Evolutionary conservation across 1,284 basidiomycete genomes (phyloP).

Genomic region (Cutaneotrichosporon spelunceum): DNA sequence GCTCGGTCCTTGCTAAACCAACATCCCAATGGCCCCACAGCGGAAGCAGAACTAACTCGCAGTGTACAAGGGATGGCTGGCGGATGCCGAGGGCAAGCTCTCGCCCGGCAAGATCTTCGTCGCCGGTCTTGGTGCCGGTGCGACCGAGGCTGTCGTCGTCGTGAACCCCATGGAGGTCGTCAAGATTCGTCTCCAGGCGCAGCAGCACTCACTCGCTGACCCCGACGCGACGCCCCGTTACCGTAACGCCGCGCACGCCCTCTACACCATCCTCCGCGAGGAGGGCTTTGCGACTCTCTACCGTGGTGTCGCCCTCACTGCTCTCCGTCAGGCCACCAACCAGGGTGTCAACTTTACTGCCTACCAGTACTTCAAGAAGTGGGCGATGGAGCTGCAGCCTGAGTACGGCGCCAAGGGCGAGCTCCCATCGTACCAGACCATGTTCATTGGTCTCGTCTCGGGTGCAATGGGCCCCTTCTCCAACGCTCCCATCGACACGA

Average conservation of each 20-base stretch:
- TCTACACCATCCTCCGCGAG: constrained; percentile 91
- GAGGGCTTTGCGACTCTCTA: constrained; percentile 86
- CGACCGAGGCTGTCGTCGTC: constrained; percentile 88
- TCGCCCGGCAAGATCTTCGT: constrained; percentile 52
- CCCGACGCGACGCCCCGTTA: constrained; percentile 91
- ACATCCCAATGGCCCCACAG: neutral
- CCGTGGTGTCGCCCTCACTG: constrained; percentile 88
- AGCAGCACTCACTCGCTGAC: constrained; percentile 95
- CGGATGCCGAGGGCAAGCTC: constrained; percentile 47
- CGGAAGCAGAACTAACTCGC: constrained; percentile 4
- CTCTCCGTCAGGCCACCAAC: constrained; percentile 94
- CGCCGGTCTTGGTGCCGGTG: constrained; percentile 92
- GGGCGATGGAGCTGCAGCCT: constrained; percentile 73
- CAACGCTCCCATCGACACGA: constrained; percentile 95
- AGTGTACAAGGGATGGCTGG: constrained; percentile 79
- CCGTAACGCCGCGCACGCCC: constrained; percentile 93
- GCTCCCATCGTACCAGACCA: constrained; percentile 91
- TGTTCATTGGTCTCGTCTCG: constrained; percentile 88
- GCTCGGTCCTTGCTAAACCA: neutral
- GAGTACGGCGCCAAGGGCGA: constrained; percentile 56
- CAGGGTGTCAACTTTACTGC: constrained; percentile 99
- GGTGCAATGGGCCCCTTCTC: constrained; percentile 97
- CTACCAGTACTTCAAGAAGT: constrained; percentile 92
- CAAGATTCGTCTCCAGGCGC: constrained; percentile 97
- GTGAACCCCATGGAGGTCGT: constrained; percentile 99